These are phyloP conservation scores for Cytospora leucostoma DNA, from an alignment of 2,329 filamentous ascomycete genomes.

Conservation along the genomic window DNA sequence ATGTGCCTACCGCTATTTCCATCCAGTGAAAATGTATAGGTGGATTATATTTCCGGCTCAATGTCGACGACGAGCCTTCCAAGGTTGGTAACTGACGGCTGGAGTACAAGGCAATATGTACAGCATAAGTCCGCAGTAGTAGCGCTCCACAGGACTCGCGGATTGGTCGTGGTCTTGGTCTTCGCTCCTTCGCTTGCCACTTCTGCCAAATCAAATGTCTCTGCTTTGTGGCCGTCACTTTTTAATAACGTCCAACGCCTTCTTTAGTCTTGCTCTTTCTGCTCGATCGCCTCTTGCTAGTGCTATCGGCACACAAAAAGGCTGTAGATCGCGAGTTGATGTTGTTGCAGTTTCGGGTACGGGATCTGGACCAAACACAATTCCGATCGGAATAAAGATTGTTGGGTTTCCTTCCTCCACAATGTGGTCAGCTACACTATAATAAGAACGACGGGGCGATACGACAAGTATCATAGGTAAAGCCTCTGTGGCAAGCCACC, in stretches of 20 bases:
- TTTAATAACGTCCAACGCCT: constrained; percentile 8
- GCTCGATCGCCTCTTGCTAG: constrained; percentile 9
- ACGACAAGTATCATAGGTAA: background rate
- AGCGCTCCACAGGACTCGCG: constrained; percentile 12
- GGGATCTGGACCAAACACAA: background rate
- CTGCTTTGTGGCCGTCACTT: constrained; percentile 6
- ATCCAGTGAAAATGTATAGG: background rate
- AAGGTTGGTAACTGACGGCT: constrained; percentile 2
- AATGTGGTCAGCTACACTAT: constrained; percentile 9
- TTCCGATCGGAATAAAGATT: background rate
- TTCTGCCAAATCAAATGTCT: constrained; percentile 19
- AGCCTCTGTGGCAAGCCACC: background rate
- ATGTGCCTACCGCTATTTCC: background rate
- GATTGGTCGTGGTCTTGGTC: constrained; percentile 17
- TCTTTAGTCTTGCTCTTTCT: constrained; percentile 12
- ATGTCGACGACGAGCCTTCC: constrained; percentile 14
- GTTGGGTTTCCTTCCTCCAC: background rate
- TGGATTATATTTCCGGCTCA: constrained; percentile 10
- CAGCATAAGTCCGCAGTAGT: constrained; percentile 15
- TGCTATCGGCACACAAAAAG: constrained; percentile 4
- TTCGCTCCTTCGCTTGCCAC: constrained; percentile 13
- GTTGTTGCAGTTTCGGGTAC: constrained; percentile 1
- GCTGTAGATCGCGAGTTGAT: background rate
- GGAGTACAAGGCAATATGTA: constrained; percentile 16
- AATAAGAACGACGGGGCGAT: background rate